Percentiles rank a stretch among this genome's conserved stretches.
These are phyloP conservation scores for Theileria orientalis DNA, from an alignment of 169 alveolate genomes.

Conservation along the genomic window DNA sequence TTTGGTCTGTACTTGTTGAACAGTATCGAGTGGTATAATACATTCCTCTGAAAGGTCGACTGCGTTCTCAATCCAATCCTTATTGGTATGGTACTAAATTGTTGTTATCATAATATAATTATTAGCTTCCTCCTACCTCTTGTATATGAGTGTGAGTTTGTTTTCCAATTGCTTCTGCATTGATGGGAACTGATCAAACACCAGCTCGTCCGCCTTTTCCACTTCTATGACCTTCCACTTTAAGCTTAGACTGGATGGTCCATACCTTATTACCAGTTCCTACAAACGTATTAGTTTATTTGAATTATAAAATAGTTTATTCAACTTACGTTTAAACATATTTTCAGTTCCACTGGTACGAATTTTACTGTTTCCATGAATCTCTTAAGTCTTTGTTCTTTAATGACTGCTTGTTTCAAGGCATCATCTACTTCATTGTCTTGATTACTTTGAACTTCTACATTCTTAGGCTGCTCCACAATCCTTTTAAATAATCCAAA, in stretches of 20 bases:
- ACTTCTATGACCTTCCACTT: slow-evolving; percentile 4
- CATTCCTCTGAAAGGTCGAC: slow-evolving; percentile 27
- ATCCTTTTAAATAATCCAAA: no score
- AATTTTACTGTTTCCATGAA: neutral
- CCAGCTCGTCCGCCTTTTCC: slow-evolving; percentile 13
- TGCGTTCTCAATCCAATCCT: slow-evolving; percentile 16
- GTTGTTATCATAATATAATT: neutral
- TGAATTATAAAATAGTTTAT: neutral
- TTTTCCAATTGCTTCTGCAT: slow-evolving; percentile 10
- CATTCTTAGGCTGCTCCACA: no score
- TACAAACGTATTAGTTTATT: neutral
- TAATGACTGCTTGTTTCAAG: neutral
- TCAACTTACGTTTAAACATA: slow-evolving; percentile 1
- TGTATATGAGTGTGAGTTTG: neutral
- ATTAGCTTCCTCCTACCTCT: slow-evolving; percentile 5
- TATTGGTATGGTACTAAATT: slow-evolving; percentile 17
- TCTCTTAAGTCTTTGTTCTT: neutral
- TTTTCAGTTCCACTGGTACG: slow-evolving; percentile 1
- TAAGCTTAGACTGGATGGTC: neutral
- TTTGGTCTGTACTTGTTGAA: slow-evolving; percentile 48
- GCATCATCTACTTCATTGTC: neutral
- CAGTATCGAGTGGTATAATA: slow-evolving; percentile 47
- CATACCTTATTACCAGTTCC: slow-evolving; percentile 6
- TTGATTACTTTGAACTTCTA: neutral
- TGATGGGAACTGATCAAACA: slow-evolving; percentile 1